These are phyloP conservation scores for Thielaviopsis ethacetica DNA, from an alignment of 2,329 filamentous ascomycete species.

Conservation along the genomic window DNA sequence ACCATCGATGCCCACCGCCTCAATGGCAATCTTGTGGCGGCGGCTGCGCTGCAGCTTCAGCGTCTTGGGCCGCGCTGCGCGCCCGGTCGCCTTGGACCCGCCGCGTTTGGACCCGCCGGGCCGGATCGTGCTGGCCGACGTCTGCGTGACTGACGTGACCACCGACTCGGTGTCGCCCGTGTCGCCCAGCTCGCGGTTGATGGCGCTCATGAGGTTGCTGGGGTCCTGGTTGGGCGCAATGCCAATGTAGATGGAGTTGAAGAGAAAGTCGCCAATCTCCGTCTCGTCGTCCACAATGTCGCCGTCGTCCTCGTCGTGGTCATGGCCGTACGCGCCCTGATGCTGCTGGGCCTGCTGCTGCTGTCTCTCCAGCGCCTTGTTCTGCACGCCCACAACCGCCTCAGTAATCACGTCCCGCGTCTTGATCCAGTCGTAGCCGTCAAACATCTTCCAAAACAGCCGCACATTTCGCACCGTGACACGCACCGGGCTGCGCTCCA, in stretches of 20 bases:
- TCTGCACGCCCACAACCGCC: conserved; percentile 76
- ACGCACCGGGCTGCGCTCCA: conserved; percentile 53
- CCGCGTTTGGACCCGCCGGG: conserved; percentile 28
- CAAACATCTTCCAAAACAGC: conserved; percentile 93
- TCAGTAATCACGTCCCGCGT: conserved; percentile 77
- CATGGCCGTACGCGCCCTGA: conserved; percentile 26
- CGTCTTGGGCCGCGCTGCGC: conserved; percentile 31
- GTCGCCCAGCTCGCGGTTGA: conserved; percentile 81
- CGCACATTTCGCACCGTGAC: conserved; percentile 74
- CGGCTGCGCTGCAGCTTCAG: conserved; percentile 71
- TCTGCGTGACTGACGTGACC: conserved; percentile 47
- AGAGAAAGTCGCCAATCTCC: conserved; percentile 85
- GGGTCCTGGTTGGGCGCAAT: conserved; percentile 78
- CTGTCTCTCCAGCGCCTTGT: conserved; percentile 58
- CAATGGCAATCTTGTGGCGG: conserved; percentile 89
- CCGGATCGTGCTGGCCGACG: conserved; percentile 40
- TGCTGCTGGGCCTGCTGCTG: conserved; percentile 24
- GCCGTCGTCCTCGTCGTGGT: conserved; percentile 26
- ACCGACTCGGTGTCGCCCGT: conserved; percentile 83
- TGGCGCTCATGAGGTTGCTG: conserved; percentile 61
- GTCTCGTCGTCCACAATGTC: conserved; percentile 67
- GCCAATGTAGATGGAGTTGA: conserved; percentile 97
- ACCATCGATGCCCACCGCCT: conserved; percentile 67
- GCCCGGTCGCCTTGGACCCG: conserved; percentile 35
- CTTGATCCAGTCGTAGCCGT: conserved; percentile 89